Evolutionary conservation across 768 basidiomycete species (phyloP), one percentile per base, ranked within the genome.

Genomic region (Suillus luteus): DNA sequence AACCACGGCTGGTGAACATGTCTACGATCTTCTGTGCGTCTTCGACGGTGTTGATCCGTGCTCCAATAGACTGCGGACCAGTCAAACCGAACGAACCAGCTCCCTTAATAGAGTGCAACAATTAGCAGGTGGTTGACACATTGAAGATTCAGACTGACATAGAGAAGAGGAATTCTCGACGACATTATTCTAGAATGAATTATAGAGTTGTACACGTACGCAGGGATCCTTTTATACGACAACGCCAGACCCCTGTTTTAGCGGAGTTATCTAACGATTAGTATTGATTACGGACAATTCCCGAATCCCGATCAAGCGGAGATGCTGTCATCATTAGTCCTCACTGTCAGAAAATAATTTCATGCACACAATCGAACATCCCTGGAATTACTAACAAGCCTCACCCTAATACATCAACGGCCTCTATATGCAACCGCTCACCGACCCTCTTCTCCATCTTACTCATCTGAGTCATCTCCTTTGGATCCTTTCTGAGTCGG

Each of bases 401-500:
- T 73, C 49, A 52, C 9, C 49, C 51, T 37, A 68, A 61, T 15
- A 64, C 15, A 55, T 64, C 71, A 24, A 69, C 65, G 17, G 66
- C 65, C 33, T 69, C 61, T 60, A 61, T 48, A 33, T 66, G 66
- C 40, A 67, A 15, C 33, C 62, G 68, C 60, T 65, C 66, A 46
- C 64, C 60, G 15, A 80, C 66, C 38, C 71, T 75, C 41, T 70
- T 74, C 63, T 71, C 64, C 17, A 71, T 68, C 61, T 73, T 74
- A 40, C 60, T 68, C 14, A 72, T 49, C 46, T 24, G 46, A 48
- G 22, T 48, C 46, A 14, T 67, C 1, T 72, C 72, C 49, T 71
- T 71, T 55, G 75, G 67, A 35, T 71, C 75, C 37, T 40, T 40
- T 64, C 68, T 76, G 8, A 63, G 63, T 51, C 35, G 31, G 35